phyloP scores from a whole-genome alignment of 2,329 filamentous ascomycete species.

The Venturia carpophila region DNA sequence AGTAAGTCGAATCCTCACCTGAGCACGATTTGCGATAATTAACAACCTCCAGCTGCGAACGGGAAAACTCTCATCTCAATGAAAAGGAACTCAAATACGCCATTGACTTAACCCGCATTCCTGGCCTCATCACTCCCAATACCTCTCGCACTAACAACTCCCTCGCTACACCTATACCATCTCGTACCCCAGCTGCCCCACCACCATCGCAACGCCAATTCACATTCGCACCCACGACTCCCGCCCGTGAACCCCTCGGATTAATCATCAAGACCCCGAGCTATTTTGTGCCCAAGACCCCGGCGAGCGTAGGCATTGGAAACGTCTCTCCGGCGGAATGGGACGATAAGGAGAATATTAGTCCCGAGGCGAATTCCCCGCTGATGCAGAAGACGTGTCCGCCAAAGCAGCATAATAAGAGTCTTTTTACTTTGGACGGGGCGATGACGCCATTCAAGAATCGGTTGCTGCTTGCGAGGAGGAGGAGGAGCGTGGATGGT shows the following conservation, averaged over 20 bases:
- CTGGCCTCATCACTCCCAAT: conserved; percentile 14
- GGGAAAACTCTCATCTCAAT: conserved; percentile 29
- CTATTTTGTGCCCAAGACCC: conserved; percentile 5
- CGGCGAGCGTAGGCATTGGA: conserved; percentile 2
- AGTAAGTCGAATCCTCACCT: conserved; percentile 50
- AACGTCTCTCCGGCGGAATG: neutral
- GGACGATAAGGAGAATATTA: conserved; percentile 18
- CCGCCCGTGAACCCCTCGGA: conserved; percentile 8
- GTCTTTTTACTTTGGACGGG: conserved; percentile 18
- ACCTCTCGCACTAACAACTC: neutral
- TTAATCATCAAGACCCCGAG: conserved; percentile 17
- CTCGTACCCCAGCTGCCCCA: conserved; percentile 8
- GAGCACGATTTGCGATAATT: neutral
- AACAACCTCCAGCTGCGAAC: conserved; percentile 25
- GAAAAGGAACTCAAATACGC: conserved; percentile 12
- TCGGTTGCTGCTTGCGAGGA: conserved; percentile 23
- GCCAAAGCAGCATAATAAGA: conserved; percentile 37
- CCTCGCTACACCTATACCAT: neutral
- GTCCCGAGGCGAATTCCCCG: conserved; percentile 27
- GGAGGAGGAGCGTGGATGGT: conserved; percentile 18
- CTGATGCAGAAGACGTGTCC: conserved; percentile 47
- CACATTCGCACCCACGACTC: conserved; percentile 23
- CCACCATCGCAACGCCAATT: conserved; percentile 22
- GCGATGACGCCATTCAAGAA: conserved; percentile 22
- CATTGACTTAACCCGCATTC: conserved; percentile 11